Base-by-base conservation (phyloP, 257 asterid genomes). In the Prunella vulgaris region DNA sequence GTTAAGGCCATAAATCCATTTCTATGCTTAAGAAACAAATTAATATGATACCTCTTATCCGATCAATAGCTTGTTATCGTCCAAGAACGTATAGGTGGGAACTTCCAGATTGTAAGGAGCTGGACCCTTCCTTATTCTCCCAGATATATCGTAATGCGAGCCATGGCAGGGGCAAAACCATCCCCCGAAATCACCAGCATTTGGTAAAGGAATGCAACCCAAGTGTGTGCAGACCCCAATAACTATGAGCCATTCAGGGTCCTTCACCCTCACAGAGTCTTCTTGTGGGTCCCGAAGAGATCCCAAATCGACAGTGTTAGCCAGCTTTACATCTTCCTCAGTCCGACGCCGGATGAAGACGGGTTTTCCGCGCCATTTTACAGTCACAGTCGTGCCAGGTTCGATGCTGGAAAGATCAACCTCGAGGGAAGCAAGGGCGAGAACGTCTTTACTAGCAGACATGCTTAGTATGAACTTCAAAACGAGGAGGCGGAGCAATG, bases 111-210 rank as follows among this genome's bases (percentile, higher is more conserved):
- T 87, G 81, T 83, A 87, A 0, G 94, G 94, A 3, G 91, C 89
- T 2, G 94, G 91, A n/a, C 94, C 94, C 69, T 81, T 85, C 37
- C 94, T 84, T 61, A 85, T 87, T 66, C 94, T 85, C 53, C 95
- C 95, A 33, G 87, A 87, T 63, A 87, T 85, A 69, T 87, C 91
- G 5, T 87, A 83, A 54, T 87, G 89, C 10, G 94, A 87, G 5
- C 90, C 94, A 60, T 87, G 90, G 83, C 90, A 87, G 7, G 90
- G 90, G 72, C 95, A 87, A 71, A 87, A 87, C 91, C 95, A 87
- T 14, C 95, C 89, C n/a, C 95, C 91, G 66, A 71, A 87, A 44
- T 87, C 95, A 72, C 91, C 95, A 17, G 95, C 89, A 87, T 87
- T 87, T 18, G 95, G 95, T 37, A 87, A 77, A 10, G 91, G 91